Conservation (phyloP, 768 basidiomycete genomes). For the Lactifluus pinguis region DNA sequence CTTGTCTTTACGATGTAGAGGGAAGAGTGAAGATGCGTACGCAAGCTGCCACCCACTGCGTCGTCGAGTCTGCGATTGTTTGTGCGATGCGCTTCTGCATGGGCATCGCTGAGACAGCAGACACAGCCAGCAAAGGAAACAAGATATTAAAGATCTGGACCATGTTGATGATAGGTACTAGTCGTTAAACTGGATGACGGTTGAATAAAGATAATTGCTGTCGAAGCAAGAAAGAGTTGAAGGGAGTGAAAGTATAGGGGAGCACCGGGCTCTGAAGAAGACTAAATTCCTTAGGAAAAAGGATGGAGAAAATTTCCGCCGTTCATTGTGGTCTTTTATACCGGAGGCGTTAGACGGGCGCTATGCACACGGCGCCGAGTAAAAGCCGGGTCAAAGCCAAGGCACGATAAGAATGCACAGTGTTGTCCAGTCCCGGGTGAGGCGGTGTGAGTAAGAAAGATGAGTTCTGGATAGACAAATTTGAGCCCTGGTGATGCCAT, state of each 20-base stretch:
- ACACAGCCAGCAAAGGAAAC: not conserved
- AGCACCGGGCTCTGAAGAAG: conserved; percentile 8
- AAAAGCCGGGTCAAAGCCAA: too few relatives aligned
- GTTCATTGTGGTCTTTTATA: not conserved
- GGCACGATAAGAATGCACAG: too few relatives aligned
- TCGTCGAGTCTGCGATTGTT: conserved; percentile 38
- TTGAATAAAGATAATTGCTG: not conserved
- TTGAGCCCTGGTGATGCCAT: too few relatives aligned
- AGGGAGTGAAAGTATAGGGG: not conserved
- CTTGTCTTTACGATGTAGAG: not conserved
- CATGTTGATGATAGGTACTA: not conserved
- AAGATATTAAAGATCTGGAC: not conserved
- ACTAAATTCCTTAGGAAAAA: not conserved
- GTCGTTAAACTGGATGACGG: not conserved
- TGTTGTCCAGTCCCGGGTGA: too few relatives aligned
- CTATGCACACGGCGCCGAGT: too few relatives aligned
- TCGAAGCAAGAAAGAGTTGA: not conserved
- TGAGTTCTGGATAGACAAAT: too few relatives aligned
- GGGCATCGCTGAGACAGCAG: conserved; percentile 22
- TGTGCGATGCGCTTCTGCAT: conserved; percentile 41
- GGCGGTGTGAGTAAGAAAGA: too few relatives aligned
- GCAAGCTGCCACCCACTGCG: conserved; percentile 44
- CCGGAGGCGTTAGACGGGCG: too few relatives aligned
- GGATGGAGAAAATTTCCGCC: not conserved
- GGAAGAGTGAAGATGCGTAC: conserved; percentile 27